phyloP scores from a whole-genome alignment of 768 basidiomycete genomes.

The Auriscalpium microsporum region DNA sequence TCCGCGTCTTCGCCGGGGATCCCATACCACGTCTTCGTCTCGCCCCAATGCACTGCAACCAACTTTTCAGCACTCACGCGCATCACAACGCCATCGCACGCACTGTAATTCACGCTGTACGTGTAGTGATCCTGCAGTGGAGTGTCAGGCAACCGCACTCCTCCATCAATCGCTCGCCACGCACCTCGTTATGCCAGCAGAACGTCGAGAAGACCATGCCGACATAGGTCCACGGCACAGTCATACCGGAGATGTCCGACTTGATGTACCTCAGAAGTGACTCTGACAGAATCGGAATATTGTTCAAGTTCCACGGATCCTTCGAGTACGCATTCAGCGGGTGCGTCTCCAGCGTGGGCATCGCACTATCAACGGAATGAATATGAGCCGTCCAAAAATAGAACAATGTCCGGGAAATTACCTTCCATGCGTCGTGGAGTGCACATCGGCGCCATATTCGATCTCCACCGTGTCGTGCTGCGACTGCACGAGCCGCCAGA shows the following conservation, averaged over 20 bases:
- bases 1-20: conserved; percentile 93
- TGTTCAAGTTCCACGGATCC: conserved; percentile 97
- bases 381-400: background rate
- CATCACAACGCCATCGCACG: conserved; percentile 20
- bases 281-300: conserved; percentile 87
- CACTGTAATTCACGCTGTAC: conserved; percentile 91
- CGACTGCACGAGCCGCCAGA: conserved; percentile 93
- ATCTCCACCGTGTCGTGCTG: conserved; percentile 89
- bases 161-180: conserved; percentile 7
- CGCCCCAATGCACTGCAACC: conserved; percentile 89
- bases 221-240: conserved; percentile 97
- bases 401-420: conserved; percentile 21
- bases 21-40: conserved; percentile 99
- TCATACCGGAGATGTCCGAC: conserved; percentile 99
- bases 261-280: conserved; percentile 96
- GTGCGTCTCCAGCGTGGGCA: conserved; percentile 93
- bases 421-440: conserved; percentile 97
- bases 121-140: conserved; percentile 85
- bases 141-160: background rate
- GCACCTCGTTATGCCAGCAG: conserved; percentile 98
- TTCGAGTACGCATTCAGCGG: conserved; percentile 80
- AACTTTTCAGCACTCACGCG: conserved; percentile 4
- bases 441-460: conserved; percentile 98
- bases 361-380: conserved; percentile 48
- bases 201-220: conserved; percentile 99